phyloP scores from a whole-genome alignment of 768 basidiomycete genomes.

The Peribolospora baueri region DNA sequence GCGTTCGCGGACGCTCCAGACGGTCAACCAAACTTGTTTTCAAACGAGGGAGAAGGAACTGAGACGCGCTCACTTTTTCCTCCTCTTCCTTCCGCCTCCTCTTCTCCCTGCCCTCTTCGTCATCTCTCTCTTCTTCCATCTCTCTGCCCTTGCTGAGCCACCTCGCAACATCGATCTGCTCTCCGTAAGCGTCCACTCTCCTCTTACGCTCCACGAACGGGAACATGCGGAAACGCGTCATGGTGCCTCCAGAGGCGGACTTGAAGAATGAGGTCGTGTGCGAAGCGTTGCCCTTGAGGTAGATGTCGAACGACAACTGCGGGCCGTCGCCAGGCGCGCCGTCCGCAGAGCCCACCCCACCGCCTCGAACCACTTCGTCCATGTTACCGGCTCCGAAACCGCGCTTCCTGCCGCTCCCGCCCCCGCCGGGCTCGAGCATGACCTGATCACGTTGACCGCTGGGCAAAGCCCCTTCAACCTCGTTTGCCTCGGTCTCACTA shows the following conservation, averaged over 20 bases:
- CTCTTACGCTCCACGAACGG: constrained; percentile 82
- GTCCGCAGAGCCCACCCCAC: constrained; percentile 10
- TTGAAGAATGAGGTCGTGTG: constrained; percentile 68
- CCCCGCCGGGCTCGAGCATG: background rate
- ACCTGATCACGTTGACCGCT: constrained; percentile 6
- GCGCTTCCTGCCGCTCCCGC: constrained; percentile 14
- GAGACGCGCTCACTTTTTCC: constrained; percentile 32
- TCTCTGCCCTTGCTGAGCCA: constrained; percentile 91
- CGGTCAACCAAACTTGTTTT: background rate
- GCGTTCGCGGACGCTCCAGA: background rate
- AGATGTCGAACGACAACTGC: constrained; percentile 66
- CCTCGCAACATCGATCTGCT: constrained; percentile 80
- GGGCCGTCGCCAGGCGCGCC: constrained; percentile 30
- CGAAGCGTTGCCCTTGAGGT: constrained; percentile 82
- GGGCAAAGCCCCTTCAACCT: constrained; percentile 37
- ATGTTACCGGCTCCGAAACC: constrained; percentile 31
- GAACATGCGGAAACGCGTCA: constrained; percentile 69
- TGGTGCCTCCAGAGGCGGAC: constrained; percentile 26
- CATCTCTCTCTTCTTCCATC: constrained; percentile 55
- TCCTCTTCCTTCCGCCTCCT: constrained; percentile 49
- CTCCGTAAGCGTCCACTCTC: constrained; percentile 84
- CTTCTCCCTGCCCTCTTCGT: constrained; percentile 41
- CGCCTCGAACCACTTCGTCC: constrained; percentile 1
- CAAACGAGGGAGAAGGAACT: background rate
- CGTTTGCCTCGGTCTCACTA: constrained; percentile 37